Conservation (phyloP, 371 early-diverging fungal species). For the Smittium mucronatum region DNA sequence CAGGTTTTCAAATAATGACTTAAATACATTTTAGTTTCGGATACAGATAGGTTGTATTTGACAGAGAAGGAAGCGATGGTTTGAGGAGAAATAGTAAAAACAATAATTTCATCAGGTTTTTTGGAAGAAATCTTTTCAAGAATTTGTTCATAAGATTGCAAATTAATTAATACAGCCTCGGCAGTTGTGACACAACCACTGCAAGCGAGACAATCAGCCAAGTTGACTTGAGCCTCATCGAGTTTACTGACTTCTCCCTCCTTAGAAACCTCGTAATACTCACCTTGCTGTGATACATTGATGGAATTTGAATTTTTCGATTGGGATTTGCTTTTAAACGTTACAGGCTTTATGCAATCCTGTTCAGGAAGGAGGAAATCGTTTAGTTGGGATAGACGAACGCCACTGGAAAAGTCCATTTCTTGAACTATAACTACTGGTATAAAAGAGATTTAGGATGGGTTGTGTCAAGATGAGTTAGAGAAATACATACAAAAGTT, state of each 20-base stretch:
- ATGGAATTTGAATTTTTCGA: slow-evolving; percentile 2
- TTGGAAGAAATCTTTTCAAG: slow-evolving; percentile 52
- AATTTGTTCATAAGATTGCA: slow-evolving; percentile 84
- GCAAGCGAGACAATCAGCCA: slow-evolving; percentile 96
- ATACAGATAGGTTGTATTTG: slow-evolving; percentile 53
- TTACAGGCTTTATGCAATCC: slow-evolving; percentile 89
- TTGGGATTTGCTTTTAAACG: slow-evolving; percentile 44
- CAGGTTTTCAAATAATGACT: slow-evolving; percentile 23
- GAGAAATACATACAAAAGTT: too few species aligned
- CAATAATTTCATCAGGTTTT: slow-evolving; percentile 10
- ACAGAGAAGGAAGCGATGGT: slow-evolving; percentile 78
- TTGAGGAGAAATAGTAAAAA: slow-evolving; percentile 77
- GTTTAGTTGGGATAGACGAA: slow-evolving; percentile 79
- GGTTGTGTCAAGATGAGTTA: too few species aligned
- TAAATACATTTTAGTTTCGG: slow-evolving; percentile 21
- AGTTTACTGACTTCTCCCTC: slow-evolving; percentile 65
- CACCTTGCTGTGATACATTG: slow-evolving; percentile 23
- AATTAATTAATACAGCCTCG: slow-evolving; percentile 77
- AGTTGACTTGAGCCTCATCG: slow-evolving; percentile 68
- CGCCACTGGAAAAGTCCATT: slow-evolving; percentile 63
- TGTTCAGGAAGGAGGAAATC: slow-evolving; percentile 92
- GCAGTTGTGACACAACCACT: slow-evolving; percentile 97
- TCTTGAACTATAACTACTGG: too few species aligned
- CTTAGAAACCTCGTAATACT: slow-evolving; percentile 69
- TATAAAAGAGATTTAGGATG: too few species aligned